Base-by-base conservation (phyloP, 1,284 basidiomycete genomes). In the Trichosporon inkin region DNA sequence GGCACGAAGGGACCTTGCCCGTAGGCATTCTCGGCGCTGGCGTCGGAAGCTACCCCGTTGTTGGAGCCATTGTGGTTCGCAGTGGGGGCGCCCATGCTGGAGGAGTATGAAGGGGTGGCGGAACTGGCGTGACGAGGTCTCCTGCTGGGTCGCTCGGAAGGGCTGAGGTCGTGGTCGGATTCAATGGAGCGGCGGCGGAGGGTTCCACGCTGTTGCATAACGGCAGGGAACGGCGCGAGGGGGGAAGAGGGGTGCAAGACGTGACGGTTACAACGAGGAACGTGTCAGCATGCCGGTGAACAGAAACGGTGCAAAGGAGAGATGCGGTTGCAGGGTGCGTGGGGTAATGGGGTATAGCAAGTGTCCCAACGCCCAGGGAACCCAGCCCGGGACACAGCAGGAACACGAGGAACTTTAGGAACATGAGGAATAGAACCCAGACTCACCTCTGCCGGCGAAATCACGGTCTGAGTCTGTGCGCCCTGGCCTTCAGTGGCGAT, bases 191-290 rank as follows among this genome's bases (percentile, higher is more conserved):
- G 58, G 37, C 60, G 63, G 39, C 63, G 63, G 40, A 62, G 39
- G 24, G 60, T 62, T 56, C 63, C 63, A 56, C 63, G 63, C 63
- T 64, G 63, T 56, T 61, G 59, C 56, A 61, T 60, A 24, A 38
- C 38, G 54, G 39, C 19, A 56, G 58, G 35, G 44, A 55, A 41
- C 44, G 44, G 61, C 36, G 62, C 22, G 24, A 40, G 20, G 36
- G 53, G 34, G 39, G 36, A 35, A 35, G 47, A 16, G 17, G 19
- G 37, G 47, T 20, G 40, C 11, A 36, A 40, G 36, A n/a, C n/a
- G n/a, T n/a, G n/a, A n/a, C 24, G 44, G 8, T 49, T 17, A 49
- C 7, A 24, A 19, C 24, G 24, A 28, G 24, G 22, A 14, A 32
- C 39, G 41, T 54, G 56, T 58, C 56, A 58, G 56, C 28, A 52